Conservation (phyloP, 176 grass and related monocot genomes). For the Juncus inflexus region DNA sequence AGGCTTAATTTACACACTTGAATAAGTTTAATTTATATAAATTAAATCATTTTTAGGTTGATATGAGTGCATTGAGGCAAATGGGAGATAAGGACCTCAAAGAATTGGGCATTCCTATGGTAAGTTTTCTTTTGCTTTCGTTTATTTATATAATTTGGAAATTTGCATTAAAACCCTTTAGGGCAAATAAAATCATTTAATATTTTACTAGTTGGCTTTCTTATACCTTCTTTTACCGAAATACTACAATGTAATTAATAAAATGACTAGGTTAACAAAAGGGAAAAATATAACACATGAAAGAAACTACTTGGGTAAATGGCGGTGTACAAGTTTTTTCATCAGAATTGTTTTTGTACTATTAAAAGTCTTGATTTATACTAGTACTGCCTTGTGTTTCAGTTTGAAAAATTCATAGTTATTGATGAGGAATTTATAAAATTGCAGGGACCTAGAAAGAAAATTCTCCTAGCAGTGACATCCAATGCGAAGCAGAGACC, state of each 20-base stretch:
- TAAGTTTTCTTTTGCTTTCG: constrained; percentile 22
- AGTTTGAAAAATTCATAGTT: too few species aligned
- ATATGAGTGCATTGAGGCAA: constrained; percentile 79
- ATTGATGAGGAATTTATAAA: constrained; percentile 1
- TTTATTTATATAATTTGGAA: constrained; percentile 10
- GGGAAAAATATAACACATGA: too few species aligned
- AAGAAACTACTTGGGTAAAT: too few species aligned
- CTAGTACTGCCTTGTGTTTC: too few species aligned
- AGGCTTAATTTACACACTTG: neutral
- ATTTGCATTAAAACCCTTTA: neutral
- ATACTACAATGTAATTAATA: neutral
- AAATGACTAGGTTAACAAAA: too few species aligned
- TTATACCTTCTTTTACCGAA: neutral
- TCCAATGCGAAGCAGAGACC: constrained; percentile 34
- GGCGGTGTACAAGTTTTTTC: too few species aligned
- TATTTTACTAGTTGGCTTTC: neutral
- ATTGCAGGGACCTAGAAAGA: constrained; percentile 50
- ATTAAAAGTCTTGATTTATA: too few species aligned
- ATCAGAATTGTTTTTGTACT: too few species aligned
- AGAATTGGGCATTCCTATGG: constrained; percentile 95
- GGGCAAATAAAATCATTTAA: neutral
- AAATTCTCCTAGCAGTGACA: constrained; percentile 42
- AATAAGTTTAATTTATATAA: constrained; percentile 4
- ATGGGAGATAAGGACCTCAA: constrained; percentile 91
- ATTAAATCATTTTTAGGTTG: constrained; percentile 49